Base-by-base conservation (phyloP, 2,329 filamentous ascomycete species). In the Cytospora piceicola region DNA sequence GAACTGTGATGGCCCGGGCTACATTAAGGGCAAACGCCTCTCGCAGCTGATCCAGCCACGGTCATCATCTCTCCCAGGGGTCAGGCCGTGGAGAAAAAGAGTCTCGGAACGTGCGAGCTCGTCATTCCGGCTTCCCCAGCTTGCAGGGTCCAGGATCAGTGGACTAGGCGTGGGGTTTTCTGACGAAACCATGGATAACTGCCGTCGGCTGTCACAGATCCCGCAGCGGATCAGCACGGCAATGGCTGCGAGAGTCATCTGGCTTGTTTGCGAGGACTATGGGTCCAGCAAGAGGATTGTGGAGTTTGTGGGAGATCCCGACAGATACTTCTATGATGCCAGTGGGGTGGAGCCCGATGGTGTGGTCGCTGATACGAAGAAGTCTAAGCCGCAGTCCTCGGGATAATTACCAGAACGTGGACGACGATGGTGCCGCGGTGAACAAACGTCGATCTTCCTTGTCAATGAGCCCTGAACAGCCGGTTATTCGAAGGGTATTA, bases 181-280 rank as follows among this genome's bases (percentile, higher is more conserved):
- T 22, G 22, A 49, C 9, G n/a, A 49, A 12, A 14, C 11, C n/a
- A 49, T 14, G n/a, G 9, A 49, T 49, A n/a, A 49, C 1, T n/a
- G 46, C 22, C 46, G n/a, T 24, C 20, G 46, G 46, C 11, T 49
- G n/a, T 49, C 46, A 63, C n/a, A 63, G 29, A 17, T 9, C 3
- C 36, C 42, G 14, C 54, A 30, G 51, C 54, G 39, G 42, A 53
- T 30, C 17, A 56, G 59, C 34, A 56, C 52, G 24, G 34, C 42
- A 14, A 56, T 62, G 34, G 52, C 59, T 49, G 36, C n/a, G 24
- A 58, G 54, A 54, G 54, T 63, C 17, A 63, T 63, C 11, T 58
- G 61, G 61, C 54, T 58, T 5, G 61, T 58, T 2, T 63, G 61
- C 24, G 61, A 53, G 30, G 61, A 57, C 15, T 63, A 30, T 52